phyloP scores from a whole-genome alignment of 2,329 filamentous ascomycete genomes.

The Penicillium crustosum region DNA sequence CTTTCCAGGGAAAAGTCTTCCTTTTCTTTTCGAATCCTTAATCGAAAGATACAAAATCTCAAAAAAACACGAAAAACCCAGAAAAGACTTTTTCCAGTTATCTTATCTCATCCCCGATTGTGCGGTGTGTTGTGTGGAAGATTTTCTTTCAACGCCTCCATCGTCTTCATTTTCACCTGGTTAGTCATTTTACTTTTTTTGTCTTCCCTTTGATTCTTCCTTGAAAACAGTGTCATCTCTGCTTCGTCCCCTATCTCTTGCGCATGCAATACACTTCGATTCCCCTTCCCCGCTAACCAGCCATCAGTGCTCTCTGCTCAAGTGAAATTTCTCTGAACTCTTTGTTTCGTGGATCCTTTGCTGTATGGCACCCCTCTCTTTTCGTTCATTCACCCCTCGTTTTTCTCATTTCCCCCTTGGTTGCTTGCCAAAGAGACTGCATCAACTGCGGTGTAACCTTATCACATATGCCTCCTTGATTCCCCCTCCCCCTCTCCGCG shows the following conservation, averaged over 20 bases:
- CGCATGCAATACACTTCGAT: not conserved
- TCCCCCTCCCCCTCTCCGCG: constrained; percentile 9
- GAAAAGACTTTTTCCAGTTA: constrained; percentile 30
- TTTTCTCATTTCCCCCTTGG: constrained; percentile 3
- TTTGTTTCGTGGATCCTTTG: constrained; percentile 19
- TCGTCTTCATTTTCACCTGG: constrained; percentile 21
- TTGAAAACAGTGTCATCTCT: not conserved
- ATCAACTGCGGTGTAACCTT: constrained; percentile 18
- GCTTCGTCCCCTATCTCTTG: not conserved
- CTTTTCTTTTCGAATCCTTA: constrained; percentile 34
- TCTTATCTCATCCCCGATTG: constrained; percentile 33
- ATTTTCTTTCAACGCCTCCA: constrained; percentile 30
- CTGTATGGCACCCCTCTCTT: constrained; percentile 14
- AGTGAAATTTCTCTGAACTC: constrained; percentile 14
- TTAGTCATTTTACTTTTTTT: constrained; percentile 19
- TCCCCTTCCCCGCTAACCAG: constrained; percentile 6
- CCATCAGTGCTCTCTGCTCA: constrained; percentile 11
- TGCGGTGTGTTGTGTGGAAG: constrained; percentile 36
- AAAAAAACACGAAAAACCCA: constrained; percentile 46
- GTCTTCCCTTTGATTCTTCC: constrained; percentile 2
- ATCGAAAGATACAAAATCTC: constrained; percentile 34
- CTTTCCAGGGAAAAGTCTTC: constrained; percentile 27
- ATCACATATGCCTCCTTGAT: constrained; percentile 9
- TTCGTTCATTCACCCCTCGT: constrained; percentile 7
- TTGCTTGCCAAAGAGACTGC: constrained; percentile 13